A percentile compares a stretch with the other conserved stretches of the same genome.
phyloP scores from a whole-genome alignment of 2,329 filamentous ascomycete species.

The Neofusicoccum parvum region DNA sequence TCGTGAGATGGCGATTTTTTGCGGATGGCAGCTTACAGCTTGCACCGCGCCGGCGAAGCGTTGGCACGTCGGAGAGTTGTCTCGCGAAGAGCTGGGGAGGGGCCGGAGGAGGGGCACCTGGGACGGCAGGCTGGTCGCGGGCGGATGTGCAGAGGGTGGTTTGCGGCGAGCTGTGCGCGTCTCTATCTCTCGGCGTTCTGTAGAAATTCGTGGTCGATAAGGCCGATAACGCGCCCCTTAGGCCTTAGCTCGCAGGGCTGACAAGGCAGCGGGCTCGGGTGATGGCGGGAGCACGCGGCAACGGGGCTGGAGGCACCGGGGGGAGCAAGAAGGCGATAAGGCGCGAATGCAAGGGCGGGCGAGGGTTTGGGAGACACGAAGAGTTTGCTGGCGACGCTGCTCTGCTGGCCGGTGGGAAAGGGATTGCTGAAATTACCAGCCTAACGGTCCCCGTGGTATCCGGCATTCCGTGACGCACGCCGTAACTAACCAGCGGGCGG shows the following conservation, averaged over 20 bases:
- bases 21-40: slow-evolving; percentile 2
- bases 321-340: neutral
- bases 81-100: neutral
- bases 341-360: neutral
- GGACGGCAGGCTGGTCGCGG: neutral
- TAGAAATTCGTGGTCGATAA: slow-evolving; percentile 12
- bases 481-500: neutral
- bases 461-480: slow-evolving; percentile 8
- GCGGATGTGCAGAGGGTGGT: neutral
- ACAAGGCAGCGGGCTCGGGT: slow-evolving; percentile 9
- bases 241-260: slow-evolving; percentile 14
- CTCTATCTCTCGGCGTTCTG: slow-evolving; percentile 6
- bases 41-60: neutral
- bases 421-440: slow-evolving; percentile 14
- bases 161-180: neutral
- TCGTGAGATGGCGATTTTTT: slow-evolving; percentile 6
- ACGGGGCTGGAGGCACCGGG: neutral
- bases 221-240: slow-evolving; percentile 12
- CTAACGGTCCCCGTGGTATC: slow-evolving; percentile 3
- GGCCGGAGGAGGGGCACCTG: neutral
- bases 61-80: neutral
- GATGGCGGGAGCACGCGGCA: slow-evolving; percentile 1
- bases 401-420: slow-evolving; percentile 2
- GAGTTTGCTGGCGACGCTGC: neutral
- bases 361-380: neutral